Evolutionary conservation across 148 eudicot species (phyloP).

Genomic region (Cornus florida): DNA sequence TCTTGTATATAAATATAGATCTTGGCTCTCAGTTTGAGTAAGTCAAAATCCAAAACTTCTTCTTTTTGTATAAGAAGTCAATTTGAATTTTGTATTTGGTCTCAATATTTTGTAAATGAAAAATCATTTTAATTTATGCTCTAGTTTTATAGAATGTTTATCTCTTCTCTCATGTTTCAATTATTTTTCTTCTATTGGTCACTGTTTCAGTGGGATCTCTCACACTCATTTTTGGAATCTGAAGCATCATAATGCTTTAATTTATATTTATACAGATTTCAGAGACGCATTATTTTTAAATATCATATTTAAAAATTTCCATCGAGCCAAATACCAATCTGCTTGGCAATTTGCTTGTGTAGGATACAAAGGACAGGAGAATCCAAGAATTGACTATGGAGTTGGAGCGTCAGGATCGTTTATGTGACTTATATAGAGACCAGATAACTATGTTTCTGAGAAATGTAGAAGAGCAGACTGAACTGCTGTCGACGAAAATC

Average conservation of each 20-base stretch:
- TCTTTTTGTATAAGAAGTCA: background rate
- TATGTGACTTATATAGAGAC: slow-evolving; percentile 13
- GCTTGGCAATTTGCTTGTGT: slow-evolving; percentile 3
- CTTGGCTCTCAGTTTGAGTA: too few relatives aligned
- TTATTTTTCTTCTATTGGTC: background rate
- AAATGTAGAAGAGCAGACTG: slow-evolving; percentile 23
- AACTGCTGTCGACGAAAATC: slow-evolving; percentile 22
- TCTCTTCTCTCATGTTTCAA: background rate
- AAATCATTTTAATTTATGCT: background rate
- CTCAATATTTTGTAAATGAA: too few relatives aligned
- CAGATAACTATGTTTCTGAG: slow-evolving; percentile 14
- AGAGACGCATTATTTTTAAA: background rate
- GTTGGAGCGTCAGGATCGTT: slow-evolving; percentile 19
- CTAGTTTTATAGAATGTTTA: background rate
- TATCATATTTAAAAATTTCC: background rate
- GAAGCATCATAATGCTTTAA: slow-evolving; percentile 1
- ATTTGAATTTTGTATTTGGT: too few relatives aligned
- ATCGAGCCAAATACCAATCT: background rate
- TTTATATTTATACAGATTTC: background rate
- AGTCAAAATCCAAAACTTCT: too few relatives aligned
- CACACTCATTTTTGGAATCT: background rate
- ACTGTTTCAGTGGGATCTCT: background rate
- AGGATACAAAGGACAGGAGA: slow-evolving; percentile 16
- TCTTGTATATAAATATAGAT: too few relatives aligned
- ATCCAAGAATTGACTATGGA: slow-evolving; percentile 16